phyloP scores from a whole-genome alignment of 2,329 filamentous ascomycete species.

The Lecanosticta acicola region DNA sequence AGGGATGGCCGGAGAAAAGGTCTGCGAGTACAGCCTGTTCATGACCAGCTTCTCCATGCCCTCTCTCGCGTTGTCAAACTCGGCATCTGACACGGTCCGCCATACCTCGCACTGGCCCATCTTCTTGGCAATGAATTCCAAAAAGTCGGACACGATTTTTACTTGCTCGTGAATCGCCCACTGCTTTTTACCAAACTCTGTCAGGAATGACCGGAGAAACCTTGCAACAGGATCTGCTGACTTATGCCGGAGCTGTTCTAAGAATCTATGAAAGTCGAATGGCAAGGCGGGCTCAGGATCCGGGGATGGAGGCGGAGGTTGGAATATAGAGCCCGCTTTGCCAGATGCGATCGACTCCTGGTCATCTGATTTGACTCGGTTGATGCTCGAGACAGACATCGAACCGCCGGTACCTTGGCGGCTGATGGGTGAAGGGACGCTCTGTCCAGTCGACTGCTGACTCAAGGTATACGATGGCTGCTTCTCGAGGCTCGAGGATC shows the following conservation, averaged over 20 bases:
- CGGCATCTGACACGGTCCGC: conserved; percentile 89
- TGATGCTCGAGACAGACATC: conserved; percentile 21
- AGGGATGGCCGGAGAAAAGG: conserved; percentile 90
- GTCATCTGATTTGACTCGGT: conserved; percentile 22
- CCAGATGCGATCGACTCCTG: conserved; percentile 29
- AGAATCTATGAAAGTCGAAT: conserved; percentile 95
- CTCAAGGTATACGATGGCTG: conserved; percentile 23
- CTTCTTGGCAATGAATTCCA: conserved; percentile 95
- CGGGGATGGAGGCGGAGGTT: conserved; percentile 50
- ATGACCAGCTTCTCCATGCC: conserved; percentile 99
- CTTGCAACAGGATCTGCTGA: conserved; percentile 97
- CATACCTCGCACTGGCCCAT: conserved; percentile 97
- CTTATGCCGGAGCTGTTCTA: conserved; percentile 91
- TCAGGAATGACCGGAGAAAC: conserved; percentile 88
- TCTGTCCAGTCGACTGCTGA: conserved; percentile 23
- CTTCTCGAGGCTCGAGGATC: conserved; percentile 81
- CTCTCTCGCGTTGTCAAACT: conserved; percentile 96
- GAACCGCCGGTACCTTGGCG: conserved; percentile 25
- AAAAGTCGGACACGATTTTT: conserved; percentile 95
- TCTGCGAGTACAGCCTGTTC: conserved; percentile 93
- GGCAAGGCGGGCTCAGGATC: conserved; percentile 71
- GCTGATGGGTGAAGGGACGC: conserved; percentile 12
- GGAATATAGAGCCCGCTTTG: conserved; percentile 46
- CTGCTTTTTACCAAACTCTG: conserved; percentile 93
- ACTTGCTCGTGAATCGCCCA: conserved; percentile 99